Conservation (phyloP, 1,284 basidiomycete genomes). For the Tylopilus orsonianus region DNA sequence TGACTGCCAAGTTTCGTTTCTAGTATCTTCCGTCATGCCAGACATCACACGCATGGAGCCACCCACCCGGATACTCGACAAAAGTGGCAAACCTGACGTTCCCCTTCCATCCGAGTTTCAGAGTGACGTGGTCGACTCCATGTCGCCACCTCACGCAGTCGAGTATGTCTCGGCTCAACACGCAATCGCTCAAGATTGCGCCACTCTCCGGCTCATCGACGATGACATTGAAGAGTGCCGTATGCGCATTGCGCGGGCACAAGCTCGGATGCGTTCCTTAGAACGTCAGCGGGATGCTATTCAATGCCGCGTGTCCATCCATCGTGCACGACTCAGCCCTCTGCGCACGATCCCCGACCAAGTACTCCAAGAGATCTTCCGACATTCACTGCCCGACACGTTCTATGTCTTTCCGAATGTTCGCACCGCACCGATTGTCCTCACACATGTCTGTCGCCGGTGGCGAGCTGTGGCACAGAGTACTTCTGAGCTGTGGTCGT, state of each 20-base stretch:
- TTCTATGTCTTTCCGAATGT: slow-evolving; percentile 24
- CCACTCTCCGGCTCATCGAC: slow-evolving; percentile 16
- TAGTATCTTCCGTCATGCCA: slow-evolving; percentile 9
- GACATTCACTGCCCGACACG: slow-evolving; percentile 24
- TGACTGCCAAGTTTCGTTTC: not conserved
- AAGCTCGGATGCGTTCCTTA: slow-evolving; percentile 21
- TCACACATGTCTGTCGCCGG: slow-evolving; percentile 34
- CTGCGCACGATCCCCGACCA: slow-evolving; percentile 31
- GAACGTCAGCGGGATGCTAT: slow-evolving; percentile 20
- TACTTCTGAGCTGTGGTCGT: slow-evolving; percentile 33
- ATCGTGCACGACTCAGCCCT: slow-evolving; percentile 30
- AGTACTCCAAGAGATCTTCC: slow-evolving; percentile 34
- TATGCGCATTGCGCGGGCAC: slow-evolving; percentile 14
- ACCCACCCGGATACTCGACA: not conserved
- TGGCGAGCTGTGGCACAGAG: slow-evolving; percentile 29
- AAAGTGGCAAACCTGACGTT: not conserved
- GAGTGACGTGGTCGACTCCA: slow-evolving; percentile 22
- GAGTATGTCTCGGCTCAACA: slow-evolving; percentile 19
- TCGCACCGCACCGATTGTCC: slow-evolving; percentile 27
- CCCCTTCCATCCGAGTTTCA: slow-evolving; percentile 1
- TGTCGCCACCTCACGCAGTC: slow-evolving; percentile 20
- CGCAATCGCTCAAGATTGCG: slow-evolving; percentile 16
- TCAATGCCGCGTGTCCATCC: slow-evolving; percentile 19
- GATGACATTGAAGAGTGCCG: slow-evolving; percentile 18
- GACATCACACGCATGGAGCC: not conserved